These are phyloP conservation scores for Metarhizium rileyi DNA, from an alignment of 2,329 filamentous ascomycete species.

Conservation along the genomic window DNA sequence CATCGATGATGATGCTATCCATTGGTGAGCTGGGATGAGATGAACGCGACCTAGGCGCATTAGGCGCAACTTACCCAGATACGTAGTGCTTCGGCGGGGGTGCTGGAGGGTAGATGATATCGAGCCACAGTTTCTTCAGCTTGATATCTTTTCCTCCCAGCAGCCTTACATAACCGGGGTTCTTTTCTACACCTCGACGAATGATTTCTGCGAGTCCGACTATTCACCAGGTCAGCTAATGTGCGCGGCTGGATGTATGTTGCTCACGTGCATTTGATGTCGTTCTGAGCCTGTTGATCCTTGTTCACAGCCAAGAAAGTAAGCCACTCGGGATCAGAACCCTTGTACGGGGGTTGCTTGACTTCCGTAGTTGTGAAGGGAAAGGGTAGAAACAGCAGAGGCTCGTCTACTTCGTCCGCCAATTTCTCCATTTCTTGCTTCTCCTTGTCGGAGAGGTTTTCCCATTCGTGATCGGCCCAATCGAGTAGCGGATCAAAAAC, in stretches of 20 bases:
- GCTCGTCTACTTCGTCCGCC: conserved; percentile 33
- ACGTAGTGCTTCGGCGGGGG: conserved; percentile 51
- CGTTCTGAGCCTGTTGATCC: conserved; percentile 36
- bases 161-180: conserved; percentile 29
- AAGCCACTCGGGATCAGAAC: conserved; percentile 53
- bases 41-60: too few relatives aligned
- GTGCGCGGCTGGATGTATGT: not conserved
- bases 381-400: conserved; percentile 49
- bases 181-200: conserved; percentile 27
- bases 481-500: conserved; percentile 36
- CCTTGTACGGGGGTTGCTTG: conserved; percentile 40
- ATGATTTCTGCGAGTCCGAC: conserved; percentile 25
- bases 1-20: conserved; percentile 37
- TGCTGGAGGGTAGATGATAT: conserved; percentile 47
- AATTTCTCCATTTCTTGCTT: conserved; percentile 29
- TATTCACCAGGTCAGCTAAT: conserved; percentile 5
- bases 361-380: conserved; percentile 46
- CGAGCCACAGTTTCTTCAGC: conserved; percentile 46
- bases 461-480: conserved; percentile 32
- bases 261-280: conserved; percentile 35
- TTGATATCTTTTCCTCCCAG: conserved; percentile 38
- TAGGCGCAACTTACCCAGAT: conserved; percentile 40
- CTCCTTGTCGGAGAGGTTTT: conserved; percentile 33
- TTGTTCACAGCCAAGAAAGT: conserved; percentile 49
- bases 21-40: too few relatives aligned